These are phyloP conservation scores for Podaxis sp. DNA, from an alignment of 768 basidiomycete genomes.

Conservation along the genomic window DNA sequence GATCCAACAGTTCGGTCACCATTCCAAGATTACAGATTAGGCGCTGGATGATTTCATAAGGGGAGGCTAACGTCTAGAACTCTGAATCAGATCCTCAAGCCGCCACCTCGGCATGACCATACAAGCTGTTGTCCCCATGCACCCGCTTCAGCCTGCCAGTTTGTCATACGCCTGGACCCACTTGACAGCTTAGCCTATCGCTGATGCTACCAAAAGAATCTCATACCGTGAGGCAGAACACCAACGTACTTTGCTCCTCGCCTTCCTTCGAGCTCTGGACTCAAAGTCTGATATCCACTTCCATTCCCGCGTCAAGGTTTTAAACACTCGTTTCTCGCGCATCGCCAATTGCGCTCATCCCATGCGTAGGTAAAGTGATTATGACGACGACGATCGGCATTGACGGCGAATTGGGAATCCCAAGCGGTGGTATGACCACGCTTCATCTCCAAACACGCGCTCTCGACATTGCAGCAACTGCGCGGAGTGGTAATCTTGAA, in stretches of 20 bases:
- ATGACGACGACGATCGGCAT: conserved; percentile 1
- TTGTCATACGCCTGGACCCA: conserved; percentile 7
- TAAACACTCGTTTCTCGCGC: not conserved
- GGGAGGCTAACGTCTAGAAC: not conserved
- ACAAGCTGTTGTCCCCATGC: not conserved
- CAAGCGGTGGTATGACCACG: not conserved
- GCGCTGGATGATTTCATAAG: conserved; percentile 5
- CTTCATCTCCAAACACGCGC: not conserved
- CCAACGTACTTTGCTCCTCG: not conserved
- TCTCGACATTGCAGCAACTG: not conserved
- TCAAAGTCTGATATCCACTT: not conserved
- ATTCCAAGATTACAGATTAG: not conserved
- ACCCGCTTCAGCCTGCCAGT: not conserved
- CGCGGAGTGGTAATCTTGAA: not conserved
- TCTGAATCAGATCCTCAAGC: not conserved
- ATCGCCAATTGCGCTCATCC: not conserved
- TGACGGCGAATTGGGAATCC: not conserved
- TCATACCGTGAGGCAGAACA: not conserved
- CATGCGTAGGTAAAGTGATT: not conserved
- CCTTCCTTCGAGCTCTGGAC: not conserved
- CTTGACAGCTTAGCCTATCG: not conserved
- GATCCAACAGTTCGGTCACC: not conserved
- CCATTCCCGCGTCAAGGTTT: not conserved
- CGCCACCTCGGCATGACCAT: not conserved
- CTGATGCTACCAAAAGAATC: not conserved